These are phyloP conservation scores for Sporothrix euskadiensis DNA, from an alignment of 2,329 filamentous ascomycete species.

Conservation along the genomic window DNA sequence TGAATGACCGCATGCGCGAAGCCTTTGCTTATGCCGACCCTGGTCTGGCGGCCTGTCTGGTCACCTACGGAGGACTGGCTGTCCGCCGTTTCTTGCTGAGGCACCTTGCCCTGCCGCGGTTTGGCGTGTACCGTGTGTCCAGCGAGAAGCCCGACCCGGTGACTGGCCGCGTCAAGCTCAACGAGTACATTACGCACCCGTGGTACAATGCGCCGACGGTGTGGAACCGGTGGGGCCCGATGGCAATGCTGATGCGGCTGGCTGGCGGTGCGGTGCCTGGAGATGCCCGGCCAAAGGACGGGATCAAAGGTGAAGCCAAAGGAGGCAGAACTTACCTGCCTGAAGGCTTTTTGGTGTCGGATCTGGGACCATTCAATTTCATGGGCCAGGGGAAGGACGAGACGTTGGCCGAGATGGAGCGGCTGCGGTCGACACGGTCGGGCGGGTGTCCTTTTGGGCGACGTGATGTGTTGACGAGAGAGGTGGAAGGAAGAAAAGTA, in stretches of 20 bases:
- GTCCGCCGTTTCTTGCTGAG: slow-evolving; percentile 58
- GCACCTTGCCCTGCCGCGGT: slow-evolving; percentile 61
- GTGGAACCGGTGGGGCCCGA: slow-evolving; percentile 63
- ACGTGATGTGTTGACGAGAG: not conserved
- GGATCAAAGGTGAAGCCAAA: slow-evolving; percentile 43
- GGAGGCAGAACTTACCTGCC: slow-evolving; percentile 48
- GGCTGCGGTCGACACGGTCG: slow-evolving; percentile 42
- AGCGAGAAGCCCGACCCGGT: slow-evolving; percentile 50
- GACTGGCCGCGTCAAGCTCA: slow-evolving; percentile 53
- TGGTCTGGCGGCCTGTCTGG: slow-evolving; percentile 39
- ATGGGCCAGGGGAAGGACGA: slow-evolving; percentile 55
- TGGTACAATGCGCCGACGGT: slow-evolving; percentile 63
- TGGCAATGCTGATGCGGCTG: slow-evolving; percentile 50
- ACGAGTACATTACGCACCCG: slow-evolving; percentile 61
- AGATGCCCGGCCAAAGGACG: slow-evolving; percentile 31
- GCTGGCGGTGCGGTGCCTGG: slow-evolving; percentile 49
- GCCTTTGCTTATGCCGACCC: slow-evolving; percentile 61
- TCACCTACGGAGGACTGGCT: slow-evolving; percentile 52
- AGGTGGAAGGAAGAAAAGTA: not conserved
- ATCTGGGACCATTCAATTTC: slow-evolving; percentile 62
- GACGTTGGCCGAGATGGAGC: slow-evolving; percentile 44
- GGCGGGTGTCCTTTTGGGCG: slow-evolving; percentile 51
- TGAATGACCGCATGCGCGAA: slow-evolving; percentile 63
- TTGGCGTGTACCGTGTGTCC: slow-evolving; percentile 44
- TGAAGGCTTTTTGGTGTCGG: slow-evolving; percentile 55